Percentiles rank a stretch among this genome's conserved stretches.
Conservation (phyloP, 371 early-diverging fungal species). For the Fennellomyces sp. region DNA sequence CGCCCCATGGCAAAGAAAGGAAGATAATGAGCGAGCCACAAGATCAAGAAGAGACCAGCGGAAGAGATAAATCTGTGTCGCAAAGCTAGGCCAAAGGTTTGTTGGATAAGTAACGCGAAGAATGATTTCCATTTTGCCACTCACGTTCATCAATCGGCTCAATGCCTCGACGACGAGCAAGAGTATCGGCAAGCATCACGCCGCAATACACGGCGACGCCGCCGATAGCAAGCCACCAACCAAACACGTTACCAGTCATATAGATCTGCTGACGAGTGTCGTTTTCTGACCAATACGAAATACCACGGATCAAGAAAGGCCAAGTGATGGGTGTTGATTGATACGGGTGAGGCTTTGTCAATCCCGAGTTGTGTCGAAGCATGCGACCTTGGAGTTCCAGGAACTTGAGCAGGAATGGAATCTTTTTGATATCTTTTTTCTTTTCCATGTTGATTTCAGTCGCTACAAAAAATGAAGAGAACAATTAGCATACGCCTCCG, state of each 20-base stretch:
- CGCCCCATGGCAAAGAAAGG: conserved; percentile 98
- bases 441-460: conserved; percentile 38
- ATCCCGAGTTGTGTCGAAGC: conserved; percentile 89
- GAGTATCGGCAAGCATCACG: conserved; percentile 60
- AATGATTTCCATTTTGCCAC: background rate
- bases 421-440: conserved; percentile 42
- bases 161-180: conserved; percentile 74
- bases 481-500: background rate
- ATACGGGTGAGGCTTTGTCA: conserved; percentile 93
- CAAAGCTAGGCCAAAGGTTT: conserved; percentile 36
- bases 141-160: conserved; percentile 62
- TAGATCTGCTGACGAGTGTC: conserved; percentile 86
- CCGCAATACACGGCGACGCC: conserved; percentile 61
- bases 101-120: background rate
- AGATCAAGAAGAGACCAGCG: conserved; percentile 82
- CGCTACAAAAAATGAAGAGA: no score
- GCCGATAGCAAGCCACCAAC: conserved; percentile 84
- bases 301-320: conserved; percentile 91
- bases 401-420: conserved; percentile 84
- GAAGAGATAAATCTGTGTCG: conserved; percentile 65
- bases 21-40: conserved; percentile 90
- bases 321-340: conserved; percentile 83
- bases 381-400: conserved; percentile 88
- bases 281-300: conserved; percentile 91
- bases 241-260: conserved; percentile 94